Conservation (phyloP, 2,329 filamentous ascomycete genomes). For the Microcyclospora tardicrescens region DNA sequence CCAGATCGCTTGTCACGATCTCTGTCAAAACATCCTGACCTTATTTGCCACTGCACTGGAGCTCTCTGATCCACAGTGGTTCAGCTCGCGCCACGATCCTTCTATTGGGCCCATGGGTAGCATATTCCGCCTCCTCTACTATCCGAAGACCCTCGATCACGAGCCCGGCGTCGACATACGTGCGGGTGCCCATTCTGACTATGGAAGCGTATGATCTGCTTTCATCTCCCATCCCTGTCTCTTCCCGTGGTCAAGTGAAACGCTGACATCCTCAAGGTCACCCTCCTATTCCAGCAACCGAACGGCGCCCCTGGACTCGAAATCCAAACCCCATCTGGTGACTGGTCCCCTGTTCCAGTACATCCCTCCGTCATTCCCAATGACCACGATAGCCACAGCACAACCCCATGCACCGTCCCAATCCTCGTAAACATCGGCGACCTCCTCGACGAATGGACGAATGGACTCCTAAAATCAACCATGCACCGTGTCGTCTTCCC, state of each 20-base stretch:
- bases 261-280: slow-evolving; percentile 26
- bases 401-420: slow-evolving; percentile 29
- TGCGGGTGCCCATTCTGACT: slow-evolving; percentile 86
- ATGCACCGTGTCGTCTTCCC: slow-evolving; percentile 78
- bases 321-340: slow-evolving; percentile 47
- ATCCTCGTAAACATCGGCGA: slow-evolving; percentile 64
- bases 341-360: slow-evolving; percentile 32
- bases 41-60: slow-evolving; percentile 66
- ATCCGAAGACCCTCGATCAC: slow-evolving; percentile 25
- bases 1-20: slow-evolving; percentile 53
- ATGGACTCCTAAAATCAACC: slow-evolving; percentile 72
- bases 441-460: slow-evolving; percentile 75
- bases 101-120: slow-evolving; percentile 38
- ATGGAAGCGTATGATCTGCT: slow-evolving; percentile 39
- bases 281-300: slow-evolving; percentile 63
- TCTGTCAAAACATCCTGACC: slow-evolving; percentile 60
- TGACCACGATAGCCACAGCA: not conserved
- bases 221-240: no score
- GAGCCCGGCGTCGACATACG: slow-evolving; percentile 53
- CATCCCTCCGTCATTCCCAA: slow-evolving; percentile 19
- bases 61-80: slow-evolving; percentile 40
- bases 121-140: slow-evolving; percentile 42
- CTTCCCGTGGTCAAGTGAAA: no score
- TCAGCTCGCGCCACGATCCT: slow-evolving; percentile 48
- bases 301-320: slow-evolving; percentile 77